Percentiles rank a stretch among this genome's conserved stretches.
Conservation (phyloP, 495 filamentous ascomycete species). For the Letharia lupina region DNA sequence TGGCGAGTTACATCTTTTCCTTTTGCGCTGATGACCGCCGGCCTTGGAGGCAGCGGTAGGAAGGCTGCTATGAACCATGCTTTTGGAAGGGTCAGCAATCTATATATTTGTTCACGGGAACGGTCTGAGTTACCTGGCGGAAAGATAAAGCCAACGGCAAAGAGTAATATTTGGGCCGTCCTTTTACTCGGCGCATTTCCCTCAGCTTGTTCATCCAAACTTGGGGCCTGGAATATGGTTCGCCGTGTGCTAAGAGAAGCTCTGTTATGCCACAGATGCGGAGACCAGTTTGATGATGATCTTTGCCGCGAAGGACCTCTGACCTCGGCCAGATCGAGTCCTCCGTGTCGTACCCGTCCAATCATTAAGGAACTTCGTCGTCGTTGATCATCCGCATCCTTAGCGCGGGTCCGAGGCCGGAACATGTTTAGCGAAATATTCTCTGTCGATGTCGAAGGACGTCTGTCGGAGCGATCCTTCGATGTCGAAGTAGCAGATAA, state of each 20-base stretch:
- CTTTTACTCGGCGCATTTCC: constrained; percentile 53
- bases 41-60: constrained; percentile 62
- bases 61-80: constrained; percentile 84
- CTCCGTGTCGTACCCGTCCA: constrained; percentile 17
- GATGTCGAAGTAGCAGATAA: constrained; percentile 18
- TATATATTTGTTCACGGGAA: constrained; percentile 7
- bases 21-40: constrained; percentile 33
- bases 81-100: constrained; percentile 22
- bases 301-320: constrained; percentile 14
- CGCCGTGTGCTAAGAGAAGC: constrained; percentile 39
- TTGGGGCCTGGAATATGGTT: constrained; percentile 61
- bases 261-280: constrained; percentile 61
- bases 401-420: constrained; percentile 45
- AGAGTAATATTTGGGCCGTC: constrained; percentile 79
- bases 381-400: constrained; percentile 28
- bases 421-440: constrained; percentile 41
- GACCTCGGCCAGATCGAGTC: constrained; percentile 17
- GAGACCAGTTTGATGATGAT: constrained; percentile 48
- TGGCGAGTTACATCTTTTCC: constrained; percentile 21
- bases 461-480: constrained; percentile 6
- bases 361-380: constrained; percentile 19
- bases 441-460: constrained; percentile 28
- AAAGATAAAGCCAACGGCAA: constrained; percentile 78
- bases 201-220: constrained; percentile 54
- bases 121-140: constrained; percentile 55